Base-by-base conservation (phyloP, 2,329 filamentous ascomycete genomes). In the Stagonosporopsis rhizophila region DNA sequence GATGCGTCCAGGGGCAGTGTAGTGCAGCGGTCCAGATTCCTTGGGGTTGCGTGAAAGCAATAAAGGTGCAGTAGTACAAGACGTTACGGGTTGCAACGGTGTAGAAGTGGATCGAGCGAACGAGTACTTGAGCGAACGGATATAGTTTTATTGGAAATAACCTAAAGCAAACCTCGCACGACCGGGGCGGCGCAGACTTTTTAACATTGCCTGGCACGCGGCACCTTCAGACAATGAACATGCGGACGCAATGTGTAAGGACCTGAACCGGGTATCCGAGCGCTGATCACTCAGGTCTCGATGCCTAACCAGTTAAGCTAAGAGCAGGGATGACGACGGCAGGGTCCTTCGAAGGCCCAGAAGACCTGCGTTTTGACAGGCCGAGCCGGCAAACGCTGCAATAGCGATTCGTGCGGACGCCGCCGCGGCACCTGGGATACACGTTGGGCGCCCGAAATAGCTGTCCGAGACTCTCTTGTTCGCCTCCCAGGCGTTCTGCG, bases 231-330 rank as follows among this genome's bases (percentile, higher is more conserved):
- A 49, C 42, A 58, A 61, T 25, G 60, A 59, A 52, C 66, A 66
- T 62, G 65, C 57, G 65, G 65, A 59, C 58, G 52, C 47, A 51
- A 52, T 39, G 47, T 58, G 54, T 51, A 48, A 48, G 54, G 28
- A 8, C 47, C 27, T 44, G 55, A 54, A 49, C 58, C 59, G 65
- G 64, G 62, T 62, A 61, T 56, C 53, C 39, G 34, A 42, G 42
- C 42, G 65, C 61, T 59, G 66, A 69, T 69, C 65, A 44, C 44
- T 48, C 54, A 63, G 61, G 61, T 42, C 65, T 66, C 64, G 65
- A 69, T 37, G 64, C 62, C 63, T 66, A 61, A 65, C 58, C 56
- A 59, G 52, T 49, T 35, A 41, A 39, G 52, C 59, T 63, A 67
- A 66, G 32, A 59, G 19, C 60, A 67, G 61, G 65, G 63, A 64